Conservation (phyloP, 805 yeast genomes). For the Ogataea populi-albae region DNA sequence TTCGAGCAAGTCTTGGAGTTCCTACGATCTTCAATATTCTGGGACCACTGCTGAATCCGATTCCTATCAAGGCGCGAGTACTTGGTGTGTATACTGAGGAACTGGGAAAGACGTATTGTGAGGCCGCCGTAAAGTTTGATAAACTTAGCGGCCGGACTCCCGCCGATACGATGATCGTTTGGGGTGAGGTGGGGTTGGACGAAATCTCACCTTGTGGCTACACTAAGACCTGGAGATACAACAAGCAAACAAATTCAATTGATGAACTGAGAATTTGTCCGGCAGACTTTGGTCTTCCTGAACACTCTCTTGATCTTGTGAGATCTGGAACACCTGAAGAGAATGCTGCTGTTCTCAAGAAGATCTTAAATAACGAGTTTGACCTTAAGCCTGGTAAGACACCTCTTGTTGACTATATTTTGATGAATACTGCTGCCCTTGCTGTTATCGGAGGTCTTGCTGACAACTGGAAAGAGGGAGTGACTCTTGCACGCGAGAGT, state of each 20-base stretch:
- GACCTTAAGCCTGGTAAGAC: constrained; percentile 42
- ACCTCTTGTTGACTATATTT: constrained; percentile 84
- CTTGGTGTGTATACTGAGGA: constrained; percentile 83
- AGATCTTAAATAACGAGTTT: constrained; percentile 43
- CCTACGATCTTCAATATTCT: constrained; percentile 93
- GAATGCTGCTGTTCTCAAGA: constrained; percentile 62
- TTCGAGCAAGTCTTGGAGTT: constrained; percentile 77
- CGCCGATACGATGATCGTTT: constrained; percentile 75
- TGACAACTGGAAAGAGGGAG: constrained; percentile 73
- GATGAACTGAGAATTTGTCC: constrained; percentile 54
- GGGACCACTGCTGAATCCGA: constrained; percentile 94
- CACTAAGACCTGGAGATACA: constrained; percentile 72
- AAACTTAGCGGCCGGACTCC: constrained; percentile 38
- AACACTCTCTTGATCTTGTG: constrained; percentile 66
- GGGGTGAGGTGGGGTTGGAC: constrained; percentile 89
- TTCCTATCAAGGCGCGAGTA: constrained; percentile 72
- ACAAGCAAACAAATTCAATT: constrained; percentile 40
- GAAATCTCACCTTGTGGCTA: constrained; percentile 89
- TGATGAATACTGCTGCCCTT: constrained; percentile 84
- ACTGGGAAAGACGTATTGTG: constrained; percentile 81
- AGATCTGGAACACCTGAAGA: constrained; percentile 83
- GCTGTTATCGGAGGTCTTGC: constrained; percentile 75
- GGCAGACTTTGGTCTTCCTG: constrained; percentile 73
- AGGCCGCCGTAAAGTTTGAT: constrained; percentile 69
- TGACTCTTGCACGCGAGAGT: constrained; percentile 63